These are phyloP conservation scores for Phytopythium mirpurense DNA, from an alignment of 352 stramenopile species.

Conservation along the genomic window DNA sequence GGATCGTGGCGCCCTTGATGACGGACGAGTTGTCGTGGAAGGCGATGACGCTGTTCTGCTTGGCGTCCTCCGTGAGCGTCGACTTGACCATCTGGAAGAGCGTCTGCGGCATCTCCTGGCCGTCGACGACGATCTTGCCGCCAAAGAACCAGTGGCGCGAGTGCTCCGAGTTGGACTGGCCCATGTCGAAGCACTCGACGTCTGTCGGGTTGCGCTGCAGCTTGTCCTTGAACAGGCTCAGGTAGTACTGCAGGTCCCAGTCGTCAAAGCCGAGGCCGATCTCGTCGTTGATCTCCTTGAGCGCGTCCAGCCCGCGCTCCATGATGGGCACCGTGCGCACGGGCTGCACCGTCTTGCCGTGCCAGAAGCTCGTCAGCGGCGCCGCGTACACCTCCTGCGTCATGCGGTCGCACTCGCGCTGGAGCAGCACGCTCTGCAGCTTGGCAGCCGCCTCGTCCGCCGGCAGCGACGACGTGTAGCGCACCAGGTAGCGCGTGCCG, in stretches of 20 bases:
- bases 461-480: conserved; percentile 33
- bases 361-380: conserved; percentile 90
- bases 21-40: conserved; percentile 99
- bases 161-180: conserved; percentile 98
- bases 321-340: conserved; percentile 95
- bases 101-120: conserved; percentile 93
- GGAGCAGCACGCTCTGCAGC: conserved; percentile 56
- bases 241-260: conserved; percentile 99
- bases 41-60: conserved; percentile 96
- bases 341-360: conserved; percentile 68
- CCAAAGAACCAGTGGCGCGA: conserved; percentile 99
- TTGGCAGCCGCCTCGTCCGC: conserved; percentile 29
- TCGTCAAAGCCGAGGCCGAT: conserved; percentile 98
- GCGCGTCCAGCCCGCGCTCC: conserved; percentile 88
- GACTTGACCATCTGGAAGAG: conserved; percentile 99
- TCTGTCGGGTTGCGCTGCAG: conserved; percentile 97
- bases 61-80: conserved; percentile 88
- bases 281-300: conserved; percentile 95
- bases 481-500: conserved; percentile 89
- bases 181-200: conserved; percentile 99
- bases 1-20: conserved; percentile 92
- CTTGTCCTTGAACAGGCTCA: conserved; percentile 96
- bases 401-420: conserved; percentile 92
- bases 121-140: conserved; percentile 98
- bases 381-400: conserved; percentile 95